Base-by-base conservation (phyloP, 345 rosid species). In the Dipteronia sinensis region DNA sequence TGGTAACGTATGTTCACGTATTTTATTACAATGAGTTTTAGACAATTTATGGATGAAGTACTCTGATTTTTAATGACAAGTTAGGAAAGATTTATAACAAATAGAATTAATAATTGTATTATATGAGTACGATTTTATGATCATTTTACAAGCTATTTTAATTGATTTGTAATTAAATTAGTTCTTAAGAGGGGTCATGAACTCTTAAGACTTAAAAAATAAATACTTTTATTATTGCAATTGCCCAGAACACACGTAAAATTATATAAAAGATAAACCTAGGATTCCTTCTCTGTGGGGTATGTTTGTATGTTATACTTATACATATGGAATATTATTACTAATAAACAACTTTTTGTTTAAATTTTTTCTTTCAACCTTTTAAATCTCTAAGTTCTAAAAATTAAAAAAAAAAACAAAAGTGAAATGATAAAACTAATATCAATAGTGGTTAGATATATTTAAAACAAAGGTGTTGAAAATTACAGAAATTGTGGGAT, bases 231-330 rank as follows among this genome's bases (percentile, higher is more conserved):
- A 47, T 61, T 40, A 12, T 51, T 55, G 78, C 42, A 27, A 6
- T 11, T 31, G 17, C 66, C 11, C 4, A 53, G 74, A 13, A 13
- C 3, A 20, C 38, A 34, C 1, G 4, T 34, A 34, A 34, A 34
- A 34, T 6, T 16, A 17, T n/a, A 65, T 13, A 65, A 15, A 71
- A 16, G 64, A 59, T 7, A 19, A 66, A 72, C 77, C 83, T 76
- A 76, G 80, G 80, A 76, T 81, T 72, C 80, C 65, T 58, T 66
- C 76, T 44, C 9, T 27, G 29, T 17, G 68, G 71, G 40, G 51
- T 38, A 47, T 67, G 23, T n/a, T 19, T 71, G 27, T 29, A 13
- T 44, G 55, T 49, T n/a, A 7, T 6, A 7, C 38, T 49, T n/a
- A 7, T 6, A 7, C 38, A 34, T 4, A 34, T 34, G 38, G 38